These are phyloP conservation scores for Erodium chrysanthum DNA, from an alignment of 441 rosid genomes.

Conservation along the genomic window DNA sequence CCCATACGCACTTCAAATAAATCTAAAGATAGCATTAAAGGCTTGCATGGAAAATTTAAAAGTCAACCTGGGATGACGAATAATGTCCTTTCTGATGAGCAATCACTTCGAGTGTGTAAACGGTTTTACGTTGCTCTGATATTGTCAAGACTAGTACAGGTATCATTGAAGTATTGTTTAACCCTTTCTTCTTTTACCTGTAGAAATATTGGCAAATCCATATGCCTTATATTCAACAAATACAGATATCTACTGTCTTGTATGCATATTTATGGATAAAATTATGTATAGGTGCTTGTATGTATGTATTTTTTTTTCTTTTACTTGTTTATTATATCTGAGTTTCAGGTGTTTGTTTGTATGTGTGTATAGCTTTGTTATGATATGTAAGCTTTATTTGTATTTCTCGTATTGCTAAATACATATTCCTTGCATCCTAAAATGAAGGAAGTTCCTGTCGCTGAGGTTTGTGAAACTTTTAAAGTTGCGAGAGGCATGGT, in stretches of 20 bases:
- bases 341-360: too few species aligned
- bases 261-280: not conserved
- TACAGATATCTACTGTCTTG: not conserved
- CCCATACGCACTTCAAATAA: conserved; percentile 43
- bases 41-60: conserved; percentile 35
- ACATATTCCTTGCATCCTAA: conserved; percentile 23
- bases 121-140: conserved; percentile 96
- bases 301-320: not conserved
- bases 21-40: conserved; percentile 35
- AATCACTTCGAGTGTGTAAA: conserved; percentile 76
- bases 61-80: conserved; percentile 32
- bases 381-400: conserved; percentile 3
- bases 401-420: conserved; percentile 18
- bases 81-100: conserved; percentile 53
- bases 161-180: conserved; percentile 20
- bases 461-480: conserved; percentile 92
- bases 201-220: not conserved
- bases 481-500: conserved; percentile 98
- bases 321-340: not conserved
- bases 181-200: conserved; percentile 3
- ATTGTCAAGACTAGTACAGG: conserved; percentile 90
- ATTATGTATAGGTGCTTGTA: not conserved
- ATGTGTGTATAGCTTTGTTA: not conserved
- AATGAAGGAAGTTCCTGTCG: conserved; percentile 80
- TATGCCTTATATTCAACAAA: not conserved